These are phyloP conservation scores for Dryas alaskensis DNA, from an alignment of 306 rosid genomes.

Conservation along the genomic window DNA sequence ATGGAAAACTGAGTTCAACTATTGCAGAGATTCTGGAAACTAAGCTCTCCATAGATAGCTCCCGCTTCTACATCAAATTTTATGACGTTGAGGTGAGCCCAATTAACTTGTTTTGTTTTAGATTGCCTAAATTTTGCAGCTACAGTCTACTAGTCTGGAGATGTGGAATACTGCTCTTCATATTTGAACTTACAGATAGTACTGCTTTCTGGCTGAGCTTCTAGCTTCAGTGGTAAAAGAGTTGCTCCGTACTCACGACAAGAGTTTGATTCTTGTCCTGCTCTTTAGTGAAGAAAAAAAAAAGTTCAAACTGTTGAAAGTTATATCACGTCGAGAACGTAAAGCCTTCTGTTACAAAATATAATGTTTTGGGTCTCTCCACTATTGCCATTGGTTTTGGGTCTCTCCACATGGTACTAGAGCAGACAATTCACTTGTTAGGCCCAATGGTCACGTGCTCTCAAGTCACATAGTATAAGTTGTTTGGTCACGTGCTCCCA, in stretches of 20 bases:
- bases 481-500: too few species aligned
- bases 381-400: too few species aligned
- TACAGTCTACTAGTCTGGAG: background rate
- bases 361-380: too few species aligned
- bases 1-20: slow-evolving; percentile 82
- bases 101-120: slow-evolving; percentile 10
- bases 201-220: background rate
- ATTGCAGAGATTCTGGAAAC: slow-evolving; percentile 87
- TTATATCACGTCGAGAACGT: too few species aligned
- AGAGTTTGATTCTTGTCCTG: background rate
- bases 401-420: too few species aligned
- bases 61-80: slow-evolving; percentile 88
- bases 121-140: background rate
- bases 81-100: slow-evolving; percentile 64
- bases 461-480: too few species aligned
- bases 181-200: background rate
- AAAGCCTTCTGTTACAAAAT: too few species aligned
- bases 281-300: background rate
- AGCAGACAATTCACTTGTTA: too few species aligned
- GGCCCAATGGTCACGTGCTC: too few species aligned
- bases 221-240: background rate
- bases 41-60: slow-evolving; percentile 72
- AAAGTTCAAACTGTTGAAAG: too few species aligned
- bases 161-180: background rate
- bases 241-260: background rate